Evolutionary conservation across 345 rosid genomes (phyloP).

Genomic region (Arabidopsis arenosa): DNA sequence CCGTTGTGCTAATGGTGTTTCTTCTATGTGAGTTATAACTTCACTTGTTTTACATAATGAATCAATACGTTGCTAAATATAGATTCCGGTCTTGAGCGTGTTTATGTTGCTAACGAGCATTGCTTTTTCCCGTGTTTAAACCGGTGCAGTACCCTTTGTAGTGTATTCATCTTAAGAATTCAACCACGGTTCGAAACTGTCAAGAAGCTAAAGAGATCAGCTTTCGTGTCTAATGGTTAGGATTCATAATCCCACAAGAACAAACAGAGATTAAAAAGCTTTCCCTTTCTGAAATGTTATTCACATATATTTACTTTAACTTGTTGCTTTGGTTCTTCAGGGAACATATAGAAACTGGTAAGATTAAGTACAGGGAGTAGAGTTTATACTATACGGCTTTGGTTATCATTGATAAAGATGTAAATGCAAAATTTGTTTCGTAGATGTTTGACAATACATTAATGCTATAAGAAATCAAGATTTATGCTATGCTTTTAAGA

Average conservation of each 20-base stretch:
- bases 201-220: constrained; percentile 28
- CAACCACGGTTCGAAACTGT: background rate
- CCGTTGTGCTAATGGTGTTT: constrained; percentile 72
- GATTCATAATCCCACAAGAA: constrained; percentile 31
- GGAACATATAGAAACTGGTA: constrained; percentile 6
- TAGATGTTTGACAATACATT: background rate
- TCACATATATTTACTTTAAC: background rate
- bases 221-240: constrained; percentile 2
- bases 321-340: constrained; percentile 22
- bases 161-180: constrained; percentile 61
- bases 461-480: background rate
- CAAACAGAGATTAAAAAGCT: constrained; percentile 6
- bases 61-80: background rate
- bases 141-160: constrained; percentile 70
- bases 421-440: constrained; percentile 6
- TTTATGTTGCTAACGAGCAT: background rate
- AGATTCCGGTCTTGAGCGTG: constrained; percentile 1
- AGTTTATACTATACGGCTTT: background rate
- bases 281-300: background rate
- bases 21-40: constrained; percentile 63
- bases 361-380: background rate
- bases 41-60: constrained; percentile 1
- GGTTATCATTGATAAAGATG: constrained; percentile 8
- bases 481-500: background rate
- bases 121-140: constrained; percentile 7